Base-by-base conservation (phyloP, 2,329 filamentous ascomycete species). In the Lecanicillium sp. region DNA sequence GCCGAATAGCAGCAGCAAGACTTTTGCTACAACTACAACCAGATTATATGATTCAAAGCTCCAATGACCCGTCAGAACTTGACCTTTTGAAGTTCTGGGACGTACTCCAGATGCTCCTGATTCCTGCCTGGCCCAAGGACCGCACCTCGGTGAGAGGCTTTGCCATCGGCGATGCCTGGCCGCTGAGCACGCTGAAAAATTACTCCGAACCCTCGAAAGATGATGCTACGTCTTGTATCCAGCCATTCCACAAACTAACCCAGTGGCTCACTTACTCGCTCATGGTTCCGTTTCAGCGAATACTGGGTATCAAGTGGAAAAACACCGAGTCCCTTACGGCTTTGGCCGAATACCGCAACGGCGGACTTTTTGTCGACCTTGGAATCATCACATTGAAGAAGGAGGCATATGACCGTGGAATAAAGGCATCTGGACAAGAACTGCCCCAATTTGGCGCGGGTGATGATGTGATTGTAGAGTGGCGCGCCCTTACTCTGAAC, bases 211-310 rank as follows among this genome's bases (percentile, higher is more conserved):
- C 47, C 6, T 41, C 33, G 10, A 17, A 39, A 17, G 35, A 44
- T 4, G 36, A n/a, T 33, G 33, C 13, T 14, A 7, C 36, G 0
- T 25, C 6, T 25, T 25, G 6, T 25, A 73, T 74, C 11, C 65
- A 71, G 5, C 71, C 71, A 0, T 74, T 74, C 50, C 75, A 79
- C 52, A 77, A 77, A 46, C 66, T 85, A 8, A 84, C 81, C 0
- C 81, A 86, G 53, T 86, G 81, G 82, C 69, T 87, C 5, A 74
- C 74, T 2, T 87, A 87, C 57, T 85, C 81, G 0, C 64, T 87
- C 7, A 84, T 82, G 62, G 79, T 84, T 4, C 74, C 75, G 0
- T 77, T 80, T 49, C 64, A 69, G 34, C 65, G 66, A 2, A 55
- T 78, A 1, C 59, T 80, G 9, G 64, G 64, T 2, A 63, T 70